Evolutionary conservation across 768 basidiomycete species (phyloP).

Genomic region (Podaxis carcinomalis): DNA sequence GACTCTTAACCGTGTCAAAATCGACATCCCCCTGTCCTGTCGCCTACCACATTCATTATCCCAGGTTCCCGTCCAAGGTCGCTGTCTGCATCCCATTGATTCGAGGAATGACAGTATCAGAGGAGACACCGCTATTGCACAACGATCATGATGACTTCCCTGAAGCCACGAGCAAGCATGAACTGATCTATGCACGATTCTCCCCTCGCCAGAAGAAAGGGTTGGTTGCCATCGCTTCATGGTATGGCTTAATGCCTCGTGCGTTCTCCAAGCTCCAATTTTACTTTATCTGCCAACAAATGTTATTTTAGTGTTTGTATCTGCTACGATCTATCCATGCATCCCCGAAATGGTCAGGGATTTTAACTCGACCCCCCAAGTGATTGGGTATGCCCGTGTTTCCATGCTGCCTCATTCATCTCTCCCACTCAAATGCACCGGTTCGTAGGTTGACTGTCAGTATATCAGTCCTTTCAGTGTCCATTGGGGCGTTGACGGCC

Average conservation of each 20-base stretch:
- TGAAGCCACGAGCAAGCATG: neutral
- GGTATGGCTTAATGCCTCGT: slow-evolving; percentile 54
- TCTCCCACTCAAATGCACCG: neutral
- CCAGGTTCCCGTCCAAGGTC: neutral
- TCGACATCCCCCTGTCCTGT: neutral
- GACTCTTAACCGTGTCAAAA: neutral
- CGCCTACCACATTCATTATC: neutral
- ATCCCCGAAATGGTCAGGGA: slow-evolving; percentile 72
- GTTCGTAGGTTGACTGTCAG: slow-evolving; percentile 30
- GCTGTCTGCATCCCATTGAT: neutral
- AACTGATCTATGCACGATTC: slow-evolving; percentile 44
- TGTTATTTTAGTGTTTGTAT: slow-evolving; percentile 52
- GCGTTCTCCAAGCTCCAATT: slow-evolving; percentile 36
- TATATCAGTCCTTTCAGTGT: slow-evolving; percentile 27
- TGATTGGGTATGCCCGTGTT: slow-evolving; percentile 56
- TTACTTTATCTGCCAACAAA: slow-evolving; percentile 34
- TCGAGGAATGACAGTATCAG: neutral
- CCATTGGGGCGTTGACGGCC: slow-evolving; percentile 27
- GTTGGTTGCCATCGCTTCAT: slow-evolving; percentile 48
- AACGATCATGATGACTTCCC: neutral
- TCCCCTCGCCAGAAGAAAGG: slow-evolving; percentile 33
- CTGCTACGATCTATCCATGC: slow-evolving; percentile 66
- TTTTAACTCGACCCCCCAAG: slow-evolving; percentile 48
- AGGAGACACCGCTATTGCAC: slow-evolving; percentile 6
- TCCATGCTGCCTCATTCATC: slow-evolving; percentile 28